Base-by-base conservation (phyloP, 1,139 yeast genomes). In the Geotrichum australiense region DNA sequence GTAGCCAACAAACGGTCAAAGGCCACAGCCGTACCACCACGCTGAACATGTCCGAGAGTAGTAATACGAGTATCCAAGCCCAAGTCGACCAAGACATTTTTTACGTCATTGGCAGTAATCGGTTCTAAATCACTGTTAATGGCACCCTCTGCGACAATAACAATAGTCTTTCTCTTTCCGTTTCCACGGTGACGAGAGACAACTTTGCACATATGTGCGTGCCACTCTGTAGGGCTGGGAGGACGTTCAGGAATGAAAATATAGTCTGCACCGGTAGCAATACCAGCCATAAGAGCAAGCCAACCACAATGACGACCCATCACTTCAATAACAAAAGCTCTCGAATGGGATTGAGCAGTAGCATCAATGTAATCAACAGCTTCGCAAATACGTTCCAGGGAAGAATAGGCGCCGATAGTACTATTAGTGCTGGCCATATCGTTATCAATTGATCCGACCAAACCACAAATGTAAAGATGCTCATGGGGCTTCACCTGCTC, bases 231-330 rank as follows among this genome's bases (percentile, higher is more conserved):
- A 12, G 78, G 74, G 53, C 69, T 67, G 24, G 85, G 87, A 32
- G 86, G 96, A 59, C 79, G 76, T 64, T 91, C 98, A 23, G 98
- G 98, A 53, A 91, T 82, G 57, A 91, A 80, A 45, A 89, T 81
- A 59, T 77, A 89, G 65, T 91, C 98, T 10, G 98, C 97, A 50
- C 95, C 85, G 27, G 96, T 84, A 25, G 96, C 85, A 51, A 89
- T 76, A 54, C 97, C 97, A 14, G 97, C 89, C 93, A 87, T 83
- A 52, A 91, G 72, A 1, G 94, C 97, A 54, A 91, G 74, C 98
- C 98, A 91, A 49, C 98, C 98, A 70, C 98, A 91, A 65, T 91
- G 95, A 62, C 98, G 79, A 46, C 98, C 98, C 98, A 91, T 91
- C 39, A 91, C 98, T 65, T 91, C 98, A 47, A 91, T 86, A 35